Evolutionary conservation across 495 filamentous ascomycete genomes (phyloP), one percentile per base, ranked within the genome.

Genomic region (Zalerion maritima): DNA sequence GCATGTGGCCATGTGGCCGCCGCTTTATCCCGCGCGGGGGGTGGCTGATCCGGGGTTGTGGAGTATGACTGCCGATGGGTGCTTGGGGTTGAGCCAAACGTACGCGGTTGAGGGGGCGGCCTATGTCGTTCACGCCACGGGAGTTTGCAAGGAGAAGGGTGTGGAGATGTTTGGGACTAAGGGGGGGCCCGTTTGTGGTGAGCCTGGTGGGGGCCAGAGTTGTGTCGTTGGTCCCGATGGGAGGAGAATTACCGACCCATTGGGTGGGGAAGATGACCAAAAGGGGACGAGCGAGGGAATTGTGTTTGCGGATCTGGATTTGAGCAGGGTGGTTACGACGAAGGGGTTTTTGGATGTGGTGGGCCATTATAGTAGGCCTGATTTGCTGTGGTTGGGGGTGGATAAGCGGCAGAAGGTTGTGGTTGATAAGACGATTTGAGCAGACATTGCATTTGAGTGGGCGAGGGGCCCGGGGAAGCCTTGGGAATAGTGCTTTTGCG

Each of bases 1-100:
- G 24, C 73, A 75, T 41, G 55, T 73, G 8, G 54, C 68, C 1
- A 64, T 62, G n/a, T 75, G 70, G 71, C 73, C 73, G 3, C 47
- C 47, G 10, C 2, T 62, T 9, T 36, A 44, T 14, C 31, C 42
- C 2, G 17, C 38, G 1, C 24, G 35, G 5, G 43, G 43, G 4
- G 37, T 49, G 6, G 39, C 45, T 10, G 38, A 47, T 26, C 41
- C 37, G 0, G 41, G 37, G 2, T 37, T 47, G 14, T 53, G 43
- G 43, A 43, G 40, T 14, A 49, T 47, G 42, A 44, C 49, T 1
- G 48, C 40, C 5, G 46, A 54, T 5, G 43, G 30, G 14, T 10
- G 7, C 10, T 14, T 1, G 3, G 17, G 29, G 3, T 8, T 13
- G 49, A 43, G 47, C 18, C 58, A 62, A 31, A 54, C 57, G 0